Conservation (phyloP, 805 yeast genomes). For the Candida rishiriensis region DNA sequence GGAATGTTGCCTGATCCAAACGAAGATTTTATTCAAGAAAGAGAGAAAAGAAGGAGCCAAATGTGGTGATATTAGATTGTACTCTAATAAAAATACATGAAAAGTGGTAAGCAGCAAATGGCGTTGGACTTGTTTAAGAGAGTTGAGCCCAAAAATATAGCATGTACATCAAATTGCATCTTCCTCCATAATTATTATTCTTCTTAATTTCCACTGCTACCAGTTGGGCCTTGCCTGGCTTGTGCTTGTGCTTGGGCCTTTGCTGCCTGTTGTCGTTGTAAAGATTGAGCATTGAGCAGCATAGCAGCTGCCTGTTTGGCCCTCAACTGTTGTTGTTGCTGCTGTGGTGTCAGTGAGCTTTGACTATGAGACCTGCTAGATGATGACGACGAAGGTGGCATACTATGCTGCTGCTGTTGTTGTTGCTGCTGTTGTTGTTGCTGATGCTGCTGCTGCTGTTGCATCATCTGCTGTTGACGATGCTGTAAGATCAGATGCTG, state of each 20-base stretch:
- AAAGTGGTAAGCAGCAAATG: too few species aligned
- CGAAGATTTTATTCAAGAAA: too few species aligned
- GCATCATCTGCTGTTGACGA: slow-evolving; percentile 14
- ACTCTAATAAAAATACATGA: too few species aligned
- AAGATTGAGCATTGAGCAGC: slow-evolving; percentile 16
- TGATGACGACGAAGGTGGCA: too few species aligned
- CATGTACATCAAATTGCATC: too few species aligned
- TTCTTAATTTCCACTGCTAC: background rate
- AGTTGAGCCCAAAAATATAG: too few species aligned
- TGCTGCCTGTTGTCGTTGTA: slow-evolving; percentile 19
- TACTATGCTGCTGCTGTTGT: slow-evolving; percentile 11
- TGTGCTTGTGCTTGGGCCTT: slow-evolving; percentile 5
- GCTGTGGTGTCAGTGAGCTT: slow-evolving; percentile 11
- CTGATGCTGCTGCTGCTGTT: slow-evolving; percentile 19
- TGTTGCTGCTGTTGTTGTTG: slow-evolving; percentile 21
- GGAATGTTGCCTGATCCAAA: too few species aligned
- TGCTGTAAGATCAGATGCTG: background rate
- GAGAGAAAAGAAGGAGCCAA: too few species aligned
- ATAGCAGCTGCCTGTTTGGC: slow-evolving; percentile 22
- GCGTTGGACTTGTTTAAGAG: too few species aligned
- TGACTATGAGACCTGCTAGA: background rate
- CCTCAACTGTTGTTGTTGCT: slow-evolving; percentile 16
- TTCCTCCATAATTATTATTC: too few species aligned
- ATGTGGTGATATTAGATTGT: too few species aligned
- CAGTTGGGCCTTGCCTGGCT: background rate